phyloP scores from a whole-genome alignment of 2,329 filamentous ascomycete genomes.

The Phialophora chinensis region DNA sequence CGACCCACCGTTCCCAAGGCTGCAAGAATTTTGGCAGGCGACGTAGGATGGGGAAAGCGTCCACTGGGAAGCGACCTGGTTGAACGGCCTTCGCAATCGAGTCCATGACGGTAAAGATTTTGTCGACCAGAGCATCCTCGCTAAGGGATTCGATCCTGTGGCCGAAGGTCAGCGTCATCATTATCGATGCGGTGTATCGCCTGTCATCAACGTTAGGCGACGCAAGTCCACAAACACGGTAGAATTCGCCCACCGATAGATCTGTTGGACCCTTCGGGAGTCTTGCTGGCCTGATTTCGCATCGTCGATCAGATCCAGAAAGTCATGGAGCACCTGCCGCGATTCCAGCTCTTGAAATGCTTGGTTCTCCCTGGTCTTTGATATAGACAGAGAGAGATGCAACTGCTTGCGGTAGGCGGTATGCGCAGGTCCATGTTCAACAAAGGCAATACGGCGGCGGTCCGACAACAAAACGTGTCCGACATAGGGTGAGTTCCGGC shows the following conservation, averaged over 20 bases:
- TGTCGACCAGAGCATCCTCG: neutral
- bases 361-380: neutral
- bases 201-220: too few species aligned
- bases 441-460: neutral
- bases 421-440: neutral
- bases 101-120: neutral
- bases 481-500: neutral
- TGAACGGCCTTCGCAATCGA: neutral
- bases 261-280: neutral
- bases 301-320: neutral
- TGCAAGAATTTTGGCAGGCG: neutral
- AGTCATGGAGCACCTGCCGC: neutral
- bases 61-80: neutral
- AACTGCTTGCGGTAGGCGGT: neutral
- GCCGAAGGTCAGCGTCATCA: slow-evolving; percentile 5
- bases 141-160: neutral
- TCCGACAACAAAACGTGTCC: neutral
- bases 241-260: neutral
- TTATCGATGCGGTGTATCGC: neutral
- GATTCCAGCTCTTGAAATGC: neutral
- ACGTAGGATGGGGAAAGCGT: neutral
- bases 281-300: neutral
- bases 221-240: too few species aligned
- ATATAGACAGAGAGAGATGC: neutral
- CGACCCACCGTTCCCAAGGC: neutral